These are phyloP conservation scores for Cladophialophora immunda DNA, from an alignment of 2,329 filamentous ascomycete species.

Conservation along the genomic window DNA sequence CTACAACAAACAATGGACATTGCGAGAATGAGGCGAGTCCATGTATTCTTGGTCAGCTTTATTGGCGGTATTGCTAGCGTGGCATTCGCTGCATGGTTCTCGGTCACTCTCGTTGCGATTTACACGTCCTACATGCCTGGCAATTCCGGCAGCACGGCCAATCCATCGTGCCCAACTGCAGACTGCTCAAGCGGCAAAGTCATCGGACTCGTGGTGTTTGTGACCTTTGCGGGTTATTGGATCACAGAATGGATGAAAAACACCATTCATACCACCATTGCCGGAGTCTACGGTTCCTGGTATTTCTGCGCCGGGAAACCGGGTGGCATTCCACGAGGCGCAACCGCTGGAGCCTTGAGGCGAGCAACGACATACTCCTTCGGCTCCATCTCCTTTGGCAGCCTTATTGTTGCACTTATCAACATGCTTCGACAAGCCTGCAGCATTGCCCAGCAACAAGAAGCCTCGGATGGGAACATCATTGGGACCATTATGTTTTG, in stretches of 20 bases:
- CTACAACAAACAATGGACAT: slow-evolving; percentile 86
- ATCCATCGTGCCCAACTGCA: slow-evolving; percentile 62
- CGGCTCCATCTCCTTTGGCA: slow-evolving; percentile 87
- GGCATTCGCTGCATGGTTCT: slow-evolving; percentile 84
- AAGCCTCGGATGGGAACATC: slow-evolving; percentile 73
- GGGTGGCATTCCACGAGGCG: slow-evolving; percentile 74
- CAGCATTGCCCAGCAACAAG: slow-evolving; percentile 75
- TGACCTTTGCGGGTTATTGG: slow-evolving; percentile 94
- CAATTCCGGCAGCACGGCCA: slow-evolving; percentile 49
- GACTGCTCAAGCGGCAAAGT: slow-evolving; percentile 79
- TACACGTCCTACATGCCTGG: slow-evolving; percentile 83
- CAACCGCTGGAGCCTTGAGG: slow-evolving; percentile 83
- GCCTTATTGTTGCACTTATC: slow-evolving; percentile 84
- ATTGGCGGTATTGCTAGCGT: slow-evolving; percentile 80
- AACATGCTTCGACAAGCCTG: slow-evolving; percentile 84
- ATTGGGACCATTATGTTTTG: slow-evolving; percentile 74
- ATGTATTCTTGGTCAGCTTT: slow-evolving; percentile 86
- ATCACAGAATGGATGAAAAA: slow-evolving; percentile 94
- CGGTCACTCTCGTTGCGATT: slow-evolving; percentile 83
- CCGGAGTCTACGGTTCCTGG: slow-evolving; percentile 91
- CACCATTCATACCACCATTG: slow-evolving; percentile 85
- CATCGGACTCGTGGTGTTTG: slow-evolving; percentile 83
- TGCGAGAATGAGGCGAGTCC: slow-evolving; percentile 76
- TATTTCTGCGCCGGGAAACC: slow-evolving; percentile 77
- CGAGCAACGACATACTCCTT: slow-evolving; percentile 90